These are phyloP conservation scores for Begonia fuchsioides DNA, from an alignment of 306 rosid species.

Conservation along the genomic window DNA sequence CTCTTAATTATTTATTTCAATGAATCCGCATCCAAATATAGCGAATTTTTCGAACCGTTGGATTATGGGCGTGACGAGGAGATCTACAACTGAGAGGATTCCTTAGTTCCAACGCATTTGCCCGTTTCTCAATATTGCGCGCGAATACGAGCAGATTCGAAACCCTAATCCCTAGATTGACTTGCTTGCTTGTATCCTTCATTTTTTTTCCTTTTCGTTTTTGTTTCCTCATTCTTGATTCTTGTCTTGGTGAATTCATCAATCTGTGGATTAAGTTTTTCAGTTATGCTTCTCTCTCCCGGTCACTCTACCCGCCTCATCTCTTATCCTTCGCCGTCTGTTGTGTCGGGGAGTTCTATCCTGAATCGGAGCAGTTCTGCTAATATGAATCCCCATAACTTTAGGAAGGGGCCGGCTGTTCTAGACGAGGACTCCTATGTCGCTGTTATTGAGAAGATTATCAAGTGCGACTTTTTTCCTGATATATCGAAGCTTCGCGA, in stretches of 20 bases:
- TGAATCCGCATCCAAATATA: too few relatives aligned
- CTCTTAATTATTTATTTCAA: too few relatives aligned
- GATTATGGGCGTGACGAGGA: too few relatives aligned
- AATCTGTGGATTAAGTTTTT: neutral
- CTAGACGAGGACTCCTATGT: conserved; percentile 85
- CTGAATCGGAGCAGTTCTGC: conserved; percentile 24
- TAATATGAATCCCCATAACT: conserved; percentile 13
- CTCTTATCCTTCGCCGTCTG: conserved; percentile 62
- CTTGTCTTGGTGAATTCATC: neutral
- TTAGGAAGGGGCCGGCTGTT: conserved; percentile 22
- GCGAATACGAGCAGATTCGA: too few relatives aligned
- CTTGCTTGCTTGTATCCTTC: too few relatives aligned
- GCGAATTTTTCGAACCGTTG: too few relatives aligned
- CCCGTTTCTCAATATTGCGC: too few relatives aligned
- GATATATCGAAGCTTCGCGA: conserved; percentile 92
- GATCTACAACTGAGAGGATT: too few relatives aligned
- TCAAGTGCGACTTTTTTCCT: conserved; percentile 95
- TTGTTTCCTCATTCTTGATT: too few relatives aligned
- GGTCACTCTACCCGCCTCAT: conserved; percentile 86
- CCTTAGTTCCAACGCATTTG: too few relatives aligned
- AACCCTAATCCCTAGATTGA: too few relatives aligned
- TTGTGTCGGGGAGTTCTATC: conserved; percentile 13
- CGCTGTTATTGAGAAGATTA: conserved; percentile 76
- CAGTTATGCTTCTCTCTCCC: conserved; percentile 72
- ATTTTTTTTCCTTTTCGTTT: too few relatives aligned